Conservation (phyloP, 768 basidiomycete genomes). For the Auricularia cornea region DNA sequence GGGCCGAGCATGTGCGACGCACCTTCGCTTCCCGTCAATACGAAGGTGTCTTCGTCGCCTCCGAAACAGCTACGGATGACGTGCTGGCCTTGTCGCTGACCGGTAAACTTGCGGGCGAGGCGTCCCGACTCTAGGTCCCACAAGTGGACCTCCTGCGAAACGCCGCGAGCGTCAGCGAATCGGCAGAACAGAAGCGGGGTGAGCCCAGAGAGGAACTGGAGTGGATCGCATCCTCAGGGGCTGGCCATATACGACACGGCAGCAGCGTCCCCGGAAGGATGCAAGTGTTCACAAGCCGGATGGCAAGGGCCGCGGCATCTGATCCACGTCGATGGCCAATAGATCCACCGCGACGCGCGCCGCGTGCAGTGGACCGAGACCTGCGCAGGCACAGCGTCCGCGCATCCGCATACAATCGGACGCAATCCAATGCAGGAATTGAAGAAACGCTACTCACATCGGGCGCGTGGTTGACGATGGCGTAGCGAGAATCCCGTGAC, state of each 20-base stretch:
- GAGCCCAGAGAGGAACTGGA: too few relatives aligned
- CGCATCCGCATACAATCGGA: not conserved
- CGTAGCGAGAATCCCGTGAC: slow-evolving; percentile 77
- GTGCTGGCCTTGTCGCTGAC: slow-evolving; percentile 75
- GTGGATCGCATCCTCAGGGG: too few relatives aligned
- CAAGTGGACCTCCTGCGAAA: slow-evolving; percentile 72
- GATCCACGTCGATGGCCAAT: not conserved
- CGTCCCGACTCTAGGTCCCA: slow-evolving; percentile 67
- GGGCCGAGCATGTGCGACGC: slow-evolving; percentile 13
- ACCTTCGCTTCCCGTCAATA: slow-evolving; percentile 96
- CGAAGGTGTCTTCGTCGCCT: slow-evolving; percentile 77
- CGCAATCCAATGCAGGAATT: slow-evolving; percentile 8
- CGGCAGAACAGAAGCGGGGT: not conserved
- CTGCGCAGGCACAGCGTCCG: not conserved
- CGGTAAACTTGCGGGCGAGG: slow-evolving; percentile 72
- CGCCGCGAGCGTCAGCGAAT: not conserved
- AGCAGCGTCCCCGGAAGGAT: too few relatives aligned
- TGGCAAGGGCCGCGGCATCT: not conserved
- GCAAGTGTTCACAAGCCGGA: too few relatives aligned
- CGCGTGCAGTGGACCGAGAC: not conserved
- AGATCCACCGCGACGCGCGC: not conserved
- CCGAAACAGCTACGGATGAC: slow-evolving; percentile 94
- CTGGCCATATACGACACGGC: too few relatives aligned
- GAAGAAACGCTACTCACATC: slow-evolving; percentile 47
- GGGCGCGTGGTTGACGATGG: slow-evolving; percentile 79